phyloP scores from a whole-genome alignment of 208 protist genomes.

The Strigomonas culicis region DNA sequence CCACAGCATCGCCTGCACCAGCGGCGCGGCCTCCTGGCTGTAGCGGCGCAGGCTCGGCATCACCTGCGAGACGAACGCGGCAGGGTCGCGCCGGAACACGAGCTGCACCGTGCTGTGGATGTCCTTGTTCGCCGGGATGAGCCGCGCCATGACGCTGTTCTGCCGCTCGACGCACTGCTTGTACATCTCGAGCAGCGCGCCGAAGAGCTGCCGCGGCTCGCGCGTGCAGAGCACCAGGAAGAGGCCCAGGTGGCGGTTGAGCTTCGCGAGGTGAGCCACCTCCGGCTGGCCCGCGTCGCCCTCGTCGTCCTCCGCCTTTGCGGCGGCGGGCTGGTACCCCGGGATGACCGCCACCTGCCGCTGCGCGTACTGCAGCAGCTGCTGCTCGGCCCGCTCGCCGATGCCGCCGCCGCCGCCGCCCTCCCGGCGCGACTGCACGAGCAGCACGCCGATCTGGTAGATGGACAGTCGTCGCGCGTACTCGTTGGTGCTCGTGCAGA shows the following conservation, averaged over 20 bases:
- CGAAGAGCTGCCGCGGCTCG: conserved; percentile 62
- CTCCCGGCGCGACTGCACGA: conserved; percentile 14
- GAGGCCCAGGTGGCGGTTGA: conserved; percentile 57
- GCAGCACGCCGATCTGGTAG: conserved; percentile 36
- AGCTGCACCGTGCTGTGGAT: conserved; percentile 56
- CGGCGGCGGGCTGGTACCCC: conserved; percentile 16
- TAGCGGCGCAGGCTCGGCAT: conserved; percentile 66
- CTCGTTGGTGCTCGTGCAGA: conserved; percentile 36
- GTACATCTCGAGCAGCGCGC: conserved; percentile 57
- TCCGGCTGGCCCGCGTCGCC: conserved; percentile 7
- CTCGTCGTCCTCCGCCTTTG: conserved; percentile 13
- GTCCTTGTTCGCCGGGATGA: conserved; percentile 52
- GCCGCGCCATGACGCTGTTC: conserved; percentile 44
- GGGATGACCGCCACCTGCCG: conserved; percentile 60
- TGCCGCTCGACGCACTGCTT: conserved; percentile 56
- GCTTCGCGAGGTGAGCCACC: conserved; percentile 12
- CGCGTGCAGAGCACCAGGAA: conserved; percentile 77
- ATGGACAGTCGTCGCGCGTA: conserved; percentile 62
- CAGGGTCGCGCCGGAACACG: conserved; percentile 42
- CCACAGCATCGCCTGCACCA: conserved; percentile 74
- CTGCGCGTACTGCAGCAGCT: conserved; percentile 63
- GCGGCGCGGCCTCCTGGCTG: conserved; percentile 32
- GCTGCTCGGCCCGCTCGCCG: conserved; percentile 35
- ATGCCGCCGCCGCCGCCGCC: conserved; percentile 25
- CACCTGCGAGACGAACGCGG: conserved; percentile 41